Conservation (phyloP, 1,284 basidiomycete species). For the Heterobasidion annosum region DNA sequence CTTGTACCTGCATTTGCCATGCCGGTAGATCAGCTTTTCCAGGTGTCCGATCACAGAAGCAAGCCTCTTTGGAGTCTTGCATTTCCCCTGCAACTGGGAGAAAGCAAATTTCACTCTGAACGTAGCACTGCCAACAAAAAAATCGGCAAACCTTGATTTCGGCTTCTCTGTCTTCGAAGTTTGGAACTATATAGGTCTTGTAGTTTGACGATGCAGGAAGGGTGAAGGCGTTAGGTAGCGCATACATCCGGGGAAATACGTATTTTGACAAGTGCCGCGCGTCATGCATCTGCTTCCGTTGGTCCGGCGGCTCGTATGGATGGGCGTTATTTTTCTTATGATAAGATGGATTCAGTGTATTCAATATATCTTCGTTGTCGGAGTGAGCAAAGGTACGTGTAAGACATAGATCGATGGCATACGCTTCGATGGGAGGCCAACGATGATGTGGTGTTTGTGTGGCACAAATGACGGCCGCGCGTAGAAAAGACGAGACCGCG, state of each 20-base stretch:
- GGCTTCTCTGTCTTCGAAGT: constrained; percentile 55
- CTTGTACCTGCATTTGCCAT: constrained; percentile 65
- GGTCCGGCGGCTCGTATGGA: constrained; percentile 21
- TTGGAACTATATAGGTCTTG: constrained; percentile 23
- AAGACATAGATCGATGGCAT: not conserved
- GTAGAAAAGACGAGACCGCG: constrained; percentile 60
- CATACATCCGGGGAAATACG: constrained; percentile 75
- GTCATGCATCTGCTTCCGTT: constrained; percentile 32
- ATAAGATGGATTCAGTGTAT: constrained; percentile 39
- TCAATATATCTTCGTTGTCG: constrained; percentile 45
- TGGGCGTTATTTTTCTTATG: constrained; percentile 22
- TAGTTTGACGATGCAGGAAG: not conserved
- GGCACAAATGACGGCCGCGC: constrained; percentile 44
- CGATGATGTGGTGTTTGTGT: constrained; percentile 32
- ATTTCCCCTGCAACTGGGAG: constrained; percentile 30
- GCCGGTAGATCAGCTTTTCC: constrained; percentile 58
- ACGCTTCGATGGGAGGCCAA: constrained; percentile 70
- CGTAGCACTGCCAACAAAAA: not conserved
- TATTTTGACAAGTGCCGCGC: constrained; percentile 71
- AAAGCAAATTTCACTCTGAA: not conserved
- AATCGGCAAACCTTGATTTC: constrained; percentile 57
- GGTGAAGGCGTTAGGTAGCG: constrained; percentile 50
- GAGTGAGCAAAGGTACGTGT: too few relatives aligned
- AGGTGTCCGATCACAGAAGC: constrained; percentile 44
- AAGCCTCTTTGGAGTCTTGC: constrained; percentile 70